These are phyloP conservation scores for Trichosporon sp. DNA, from an alignment of 1,284 basidiomycete genomes.

Conservation along the genomic window DNA sequence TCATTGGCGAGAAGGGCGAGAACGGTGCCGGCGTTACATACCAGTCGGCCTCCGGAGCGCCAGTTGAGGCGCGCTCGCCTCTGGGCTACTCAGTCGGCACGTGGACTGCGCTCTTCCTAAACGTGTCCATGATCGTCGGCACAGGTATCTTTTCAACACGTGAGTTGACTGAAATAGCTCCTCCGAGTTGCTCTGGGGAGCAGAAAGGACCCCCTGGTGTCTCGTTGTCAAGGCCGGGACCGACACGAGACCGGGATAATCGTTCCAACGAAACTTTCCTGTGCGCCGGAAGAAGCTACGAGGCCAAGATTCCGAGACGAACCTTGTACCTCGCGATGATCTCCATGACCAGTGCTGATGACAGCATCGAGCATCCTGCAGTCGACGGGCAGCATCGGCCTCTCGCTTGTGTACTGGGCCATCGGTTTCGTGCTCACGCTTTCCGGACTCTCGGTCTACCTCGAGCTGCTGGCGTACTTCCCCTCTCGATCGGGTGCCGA, in stretches of 20 bases:
- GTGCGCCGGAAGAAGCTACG: neutral
- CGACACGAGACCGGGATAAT: neutral
- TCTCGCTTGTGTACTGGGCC: conserved; percentile 40
- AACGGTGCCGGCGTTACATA: conserved; percentile 30
- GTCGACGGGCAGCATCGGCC: conserved; percentile 36
- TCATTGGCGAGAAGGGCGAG: conserved; percentile 28
- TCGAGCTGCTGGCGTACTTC: conserved; percentile 7
- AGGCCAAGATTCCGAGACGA: neutral
- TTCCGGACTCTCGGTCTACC: conserved; percentile 38
- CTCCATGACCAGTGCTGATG: neutral
- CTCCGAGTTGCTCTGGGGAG: too few relatives aligned
- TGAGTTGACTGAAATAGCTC: conserved; percentile 21
- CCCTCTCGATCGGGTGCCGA: conserved; percentile 29
- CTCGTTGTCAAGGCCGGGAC: neutral
- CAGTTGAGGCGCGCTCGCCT: conserved; percentile 35
- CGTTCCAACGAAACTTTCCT: neutral
- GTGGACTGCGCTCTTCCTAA: conserved; percentile 35
- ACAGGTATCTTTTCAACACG: conserved; percentile 41
- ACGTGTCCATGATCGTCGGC: conserved; percentile 37
- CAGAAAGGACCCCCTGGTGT: too few relatives aligned
- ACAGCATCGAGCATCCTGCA: conserved; percentile 32
- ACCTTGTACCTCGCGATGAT: neutral
- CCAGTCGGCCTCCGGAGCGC: conserved; percentile 36
- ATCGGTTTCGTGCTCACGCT: conserved; percentile 36
- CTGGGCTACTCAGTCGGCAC: conserved; percentile 37